These are phyloP conservation scores for Colletotrichum sp. DNA, from an alignment of 2,329 filamentous ascomycete genomes.

Conservation along the genomic window DNA sequence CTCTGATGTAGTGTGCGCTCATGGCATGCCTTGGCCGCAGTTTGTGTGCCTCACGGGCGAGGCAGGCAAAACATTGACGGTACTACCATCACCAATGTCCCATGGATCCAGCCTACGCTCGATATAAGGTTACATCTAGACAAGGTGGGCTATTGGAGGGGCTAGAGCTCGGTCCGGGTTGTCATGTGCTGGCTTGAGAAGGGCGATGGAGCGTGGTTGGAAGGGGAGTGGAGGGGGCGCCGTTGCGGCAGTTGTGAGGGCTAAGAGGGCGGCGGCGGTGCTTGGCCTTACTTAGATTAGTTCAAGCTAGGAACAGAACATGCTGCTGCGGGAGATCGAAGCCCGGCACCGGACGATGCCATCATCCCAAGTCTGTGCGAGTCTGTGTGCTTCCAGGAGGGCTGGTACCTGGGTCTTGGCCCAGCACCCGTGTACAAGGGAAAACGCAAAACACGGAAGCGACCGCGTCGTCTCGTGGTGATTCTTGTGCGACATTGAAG, in stretches of 20 bases:
- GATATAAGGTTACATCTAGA: slow-evolving; percentile 5
- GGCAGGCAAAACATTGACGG: not conserved
- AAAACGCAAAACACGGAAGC: not conserved
- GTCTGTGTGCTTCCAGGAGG: not conserved
- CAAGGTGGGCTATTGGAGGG: not conserved
- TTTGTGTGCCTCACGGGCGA: not conserved
- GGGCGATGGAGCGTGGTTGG: not conserved
- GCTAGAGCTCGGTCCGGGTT: not conserved
- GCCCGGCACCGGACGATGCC: not conserved
- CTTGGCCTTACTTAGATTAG: not conserved
- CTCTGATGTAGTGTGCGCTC: slow-evolving; percentile 4
- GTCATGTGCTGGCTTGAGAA: not conserved
- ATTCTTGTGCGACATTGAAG: slow-evolving; percentile 2
- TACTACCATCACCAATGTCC: not conserved
- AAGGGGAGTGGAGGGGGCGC: not conserved
- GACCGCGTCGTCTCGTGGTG: not conserved
- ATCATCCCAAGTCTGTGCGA: not conserved
- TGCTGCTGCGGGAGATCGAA: slow-evolving; percentile 3
- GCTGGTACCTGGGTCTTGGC: not conserved
- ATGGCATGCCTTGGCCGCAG: slow-evolving; percentile 12
- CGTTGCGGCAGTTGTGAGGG: slow-evolving; percentile 1
- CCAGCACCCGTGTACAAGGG: not conserved
- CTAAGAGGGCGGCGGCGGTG: not conserved
- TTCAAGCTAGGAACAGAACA: not conserved
- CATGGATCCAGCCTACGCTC: not conserved